Percentiles rank a stretch among this genome's conserved stretches.
Evolutionary conservation across 2,329 filamentous ascomycete genomes (phyloP).

Genomic region (Monosporascus sp.): DNA sequence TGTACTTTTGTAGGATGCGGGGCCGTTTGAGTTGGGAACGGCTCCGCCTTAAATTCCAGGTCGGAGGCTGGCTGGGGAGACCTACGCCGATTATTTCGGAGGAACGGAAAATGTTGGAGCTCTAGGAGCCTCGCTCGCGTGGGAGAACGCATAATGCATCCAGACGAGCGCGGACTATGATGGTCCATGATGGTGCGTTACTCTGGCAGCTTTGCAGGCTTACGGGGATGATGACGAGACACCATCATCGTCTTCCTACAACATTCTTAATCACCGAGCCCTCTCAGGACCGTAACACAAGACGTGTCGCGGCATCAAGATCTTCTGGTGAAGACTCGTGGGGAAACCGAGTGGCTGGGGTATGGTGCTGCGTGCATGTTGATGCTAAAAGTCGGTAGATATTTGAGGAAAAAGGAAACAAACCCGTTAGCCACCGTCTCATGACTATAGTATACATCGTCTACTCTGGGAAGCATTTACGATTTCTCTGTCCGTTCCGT

Average conservation of each 20-base stretch:
- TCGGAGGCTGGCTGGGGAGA: no score
- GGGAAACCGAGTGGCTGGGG: slow-evolving; percentile 23
- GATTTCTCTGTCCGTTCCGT: no score
- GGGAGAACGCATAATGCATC: slow-evolving; percentile 13
- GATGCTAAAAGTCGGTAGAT: slow-evolving; percentile 11
- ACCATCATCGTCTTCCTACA: slow-evolving; percentile 12
- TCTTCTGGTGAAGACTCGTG: slow-evolving; percentile 27
- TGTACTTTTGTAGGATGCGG: no score
- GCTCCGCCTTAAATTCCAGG: no score
- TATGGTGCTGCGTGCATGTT: slow-evolving; percentile 5
- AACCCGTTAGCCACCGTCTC: slow-evolving; percentile 7
- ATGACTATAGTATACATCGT: not conserved
- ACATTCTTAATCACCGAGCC: slow-evolving; percentile 16
- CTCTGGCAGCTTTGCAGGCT: slow-evolving; percentile 34
- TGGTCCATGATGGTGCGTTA: slow-evolving; percentile 33
- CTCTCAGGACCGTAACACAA: slow-evolving; percentile 28
- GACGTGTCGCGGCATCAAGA: slow-evolving; percentile 27
- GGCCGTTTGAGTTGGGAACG: no score
- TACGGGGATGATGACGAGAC: slow-evolving; percentile 10
- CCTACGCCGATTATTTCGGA: no score
- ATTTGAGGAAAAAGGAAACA: slow-evolving; percentile 1
- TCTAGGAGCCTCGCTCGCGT: slow-evolving; percentile 48
- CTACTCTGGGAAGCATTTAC: no score
- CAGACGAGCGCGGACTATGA: slow-evolving; percentile 49
- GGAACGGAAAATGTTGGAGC: slow-evolving; percentile 36